Conservation (phyloP, 805 yeast genomes). For the Sungouiozyma ichnusensis region DNA sequence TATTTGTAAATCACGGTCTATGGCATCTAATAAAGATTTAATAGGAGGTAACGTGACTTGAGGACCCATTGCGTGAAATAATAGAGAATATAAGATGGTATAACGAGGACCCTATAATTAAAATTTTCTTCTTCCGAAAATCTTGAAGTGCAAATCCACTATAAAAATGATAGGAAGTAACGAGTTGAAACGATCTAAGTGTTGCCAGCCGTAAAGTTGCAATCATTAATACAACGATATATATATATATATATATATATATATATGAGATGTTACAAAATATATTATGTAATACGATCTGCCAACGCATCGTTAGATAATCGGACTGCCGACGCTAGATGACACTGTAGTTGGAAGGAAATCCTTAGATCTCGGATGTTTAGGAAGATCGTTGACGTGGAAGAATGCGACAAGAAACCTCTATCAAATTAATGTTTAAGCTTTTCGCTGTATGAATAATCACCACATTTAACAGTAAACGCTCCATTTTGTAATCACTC, state of each 20-base stretch:
- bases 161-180: too few relatives aligned
- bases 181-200: background rate
- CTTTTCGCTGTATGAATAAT: background rate
- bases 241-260: too few relatives aligned
- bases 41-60: slow-evolving; percentile 7
- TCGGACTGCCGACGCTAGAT: background rate
- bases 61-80: background rate
- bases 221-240: background rate
- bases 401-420: background rate
- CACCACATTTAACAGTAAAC: too few relatives aligned
- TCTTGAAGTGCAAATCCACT: too few relatives aligned
- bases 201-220: background rate
- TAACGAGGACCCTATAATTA: too few relatives aligned
- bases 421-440: background rate
- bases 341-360: background rate
- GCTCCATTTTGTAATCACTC: too few relatives aligned
- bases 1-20: slow-evolving; percentile 1
- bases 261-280: too few relatives aligned
- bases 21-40: slow-evolving; percentile 5
- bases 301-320: background rate
- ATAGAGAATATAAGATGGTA: too few relatives aligned
- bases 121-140: background rate
- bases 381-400: background rate
- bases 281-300: too few relatives aligned
- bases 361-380: background rate